Percentiles rank a stretch among this genome's conserved stretches.
These are phyloP conservation scores for Cryptosporidium felis DNA, from an alignment of 169 alveolate genomes.

Conservation along the genomic window DNA sequence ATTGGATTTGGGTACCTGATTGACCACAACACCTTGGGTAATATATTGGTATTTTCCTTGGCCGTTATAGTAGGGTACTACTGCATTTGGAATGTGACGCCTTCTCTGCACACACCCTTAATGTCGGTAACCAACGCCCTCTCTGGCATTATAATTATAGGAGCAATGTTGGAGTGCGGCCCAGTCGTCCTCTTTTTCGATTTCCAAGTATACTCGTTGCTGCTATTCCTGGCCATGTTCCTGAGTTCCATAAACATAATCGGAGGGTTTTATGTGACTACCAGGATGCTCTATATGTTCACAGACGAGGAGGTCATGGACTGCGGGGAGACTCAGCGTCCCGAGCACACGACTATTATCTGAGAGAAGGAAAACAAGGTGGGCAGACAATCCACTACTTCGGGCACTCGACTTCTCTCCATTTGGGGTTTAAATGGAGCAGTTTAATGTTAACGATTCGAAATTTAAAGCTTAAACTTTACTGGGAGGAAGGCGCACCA, in stretches of 20 bases:
- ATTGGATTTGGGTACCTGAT: conserved; percentile 73
- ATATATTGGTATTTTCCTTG: conserved; percentile 76
- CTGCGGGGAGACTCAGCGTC: no score
- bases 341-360: no score
- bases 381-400: no score
- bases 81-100: conserved; percentile 90
- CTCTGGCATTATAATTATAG: conserved; percentile 86
- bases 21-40: conserved; percentile 48
- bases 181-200: conserved; percentile 72
- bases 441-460: no score
- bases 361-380: no score
- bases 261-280: conserved; percentile 92
- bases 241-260: conserved; percentile 78
- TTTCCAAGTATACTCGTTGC: conserved; percentile 72
- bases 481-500: no score
- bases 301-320: no score
- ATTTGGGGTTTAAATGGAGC: no score
- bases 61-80: conserved; percentile 87
- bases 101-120: conserved; percentile 91
- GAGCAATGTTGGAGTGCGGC: conserved; percentile 83
- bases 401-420: no score
- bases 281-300: conserved; percentile 94
- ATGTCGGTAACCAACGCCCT: conserved; percentile 92
- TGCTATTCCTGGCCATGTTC: conserved; percentile 73
- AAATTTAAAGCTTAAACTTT: no score